Base-by-base conservation (phyloP, 805 yeast species). In the Zygosaccharomyces lentus region DNA sequence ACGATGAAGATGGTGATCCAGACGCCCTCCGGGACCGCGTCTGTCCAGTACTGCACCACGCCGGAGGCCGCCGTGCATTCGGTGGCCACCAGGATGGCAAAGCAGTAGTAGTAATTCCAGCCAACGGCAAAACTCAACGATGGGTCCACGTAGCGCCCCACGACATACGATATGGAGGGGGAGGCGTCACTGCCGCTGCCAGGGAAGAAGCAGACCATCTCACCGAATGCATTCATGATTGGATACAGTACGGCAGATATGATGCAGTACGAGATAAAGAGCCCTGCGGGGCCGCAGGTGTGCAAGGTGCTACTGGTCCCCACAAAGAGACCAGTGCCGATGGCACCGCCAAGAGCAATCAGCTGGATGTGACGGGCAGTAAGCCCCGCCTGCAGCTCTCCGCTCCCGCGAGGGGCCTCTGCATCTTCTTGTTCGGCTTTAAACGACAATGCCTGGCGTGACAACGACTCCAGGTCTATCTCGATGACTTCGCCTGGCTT, bases 311-410 rank as follows among this genome's bases (percentile, higher is more conserved):
- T 65, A 49, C 87, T 86, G 2, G 88, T 76, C 59, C 88, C 87
- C 26, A 87, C 84, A 50, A 87, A 80, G 42, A 87, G 71, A 59
- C 93, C 95, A 7, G 91, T 82, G 56, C 95, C 96, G 54, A 87
- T 85, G 49, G 84, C 76, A 35, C 91, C 90, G 54, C 91, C 93
- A 50, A 86, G 72, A 41, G 93, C 89, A 69, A 86, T 85, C 79
- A 86, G 75, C 54, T 84, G 87, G 53, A 87, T 70, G 61, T 87
- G 93, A 61, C 91, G 74, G 35, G 78, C 75, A 55, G 77, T 79
- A 42, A 49, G 34, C 37, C 64, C 65, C 45, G 61, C 55, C 34
- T 59, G 41, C 7, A 54, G 34, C 13, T 39, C 27, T 8, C 31
- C 34, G 12, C 34, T 27, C 12, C 25, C 37, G 6, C 34, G 19